Evolutionary conservation across 2,329 filamentous ascomycete genomes (phyloP).

Genomic region (Penicillium sp.): DNA sequence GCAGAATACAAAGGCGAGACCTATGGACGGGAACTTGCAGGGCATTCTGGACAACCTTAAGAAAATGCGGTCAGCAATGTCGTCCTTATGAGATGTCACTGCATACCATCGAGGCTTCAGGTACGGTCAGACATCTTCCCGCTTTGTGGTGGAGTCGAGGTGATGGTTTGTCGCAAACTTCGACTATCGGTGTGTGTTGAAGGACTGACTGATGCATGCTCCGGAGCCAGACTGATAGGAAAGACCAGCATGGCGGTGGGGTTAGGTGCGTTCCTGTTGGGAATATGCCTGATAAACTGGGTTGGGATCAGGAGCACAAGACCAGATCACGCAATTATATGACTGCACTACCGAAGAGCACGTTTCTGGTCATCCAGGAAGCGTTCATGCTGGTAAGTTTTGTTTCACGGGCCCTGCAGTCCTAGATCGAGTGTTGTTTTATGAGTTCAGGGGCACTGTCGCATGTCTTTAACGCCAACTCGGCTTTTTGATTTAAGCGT

Average conservation of each 20-base stretch:
- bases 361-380: background rate
- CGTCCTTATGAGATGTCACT: background rate
- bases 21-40: background rate
- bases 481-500: background rate
- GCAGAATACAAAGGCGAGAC: background rate
- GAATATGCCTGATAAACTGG: background rate
- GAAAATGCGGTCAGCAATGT: background rate
- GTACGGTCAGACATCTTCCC: background rate
- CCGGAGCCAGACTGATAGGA: background rate
- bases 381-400: background rate
- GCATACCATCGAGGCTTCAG: background rate
- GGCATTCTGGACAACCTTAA: background rate
- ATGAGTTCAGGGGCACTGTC: background rate
- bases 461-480: background rate
- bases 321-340: background rate
- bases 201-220: background rate
- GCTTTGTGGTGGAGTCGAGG: background rate
- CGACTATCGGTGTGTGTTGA: background rate
- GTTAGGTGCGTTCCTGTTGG: background rate
- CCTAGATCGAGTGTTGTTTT: background rate
- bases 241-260: background rate
- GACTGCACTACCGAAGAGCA: background rate
- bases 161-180: background rate
- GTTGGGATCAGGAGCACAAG: background rate
- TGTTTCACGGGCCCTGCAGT: background rate